A percentile compares a stretch with the other conserved stretches of the same genome.
Evolutionary conservation across 768 basidiomycete species (phyloP).

Genomic region (Phlegmacium glaucopus): DNA sequence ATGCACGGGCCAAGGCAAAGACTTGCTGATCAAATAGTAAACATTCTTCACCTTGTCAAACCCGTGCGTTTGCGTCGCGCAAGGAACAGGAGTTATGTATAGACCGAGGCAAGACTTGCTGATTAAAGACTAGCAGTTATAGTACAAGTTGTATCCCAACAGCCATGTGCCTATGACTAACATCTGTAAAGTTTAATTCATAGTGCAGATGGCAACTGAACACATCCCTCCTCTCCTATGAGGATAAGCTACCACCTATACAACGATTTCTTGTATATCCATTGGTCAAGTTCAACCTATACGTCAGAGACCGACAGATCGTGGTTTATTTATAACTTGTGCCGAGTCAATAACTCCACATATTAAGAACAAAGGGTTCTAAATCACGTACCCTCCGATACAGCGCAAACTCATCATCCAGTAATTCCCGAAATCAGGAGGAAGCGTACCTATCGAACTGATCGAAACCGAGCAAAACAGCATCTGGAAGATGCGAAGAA

Average conservation of each 20-base stretch:
- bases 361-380: neutral
- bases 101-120: slow-evolving; percentile 82
- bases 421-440: slow-evolving; percentile 76
- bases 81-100: slow-evolving; percentile 12
- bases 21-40: slow-evolving; percentile 79
- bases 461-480: slow-evolving; percentile 80
- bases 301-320: slow-evolving; percentile 73
- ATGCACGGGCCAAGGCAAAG: slow-evolving; percentile 63
- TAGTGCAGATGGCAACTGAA: slow-evolving; percentile 68
- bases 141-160: slow-evolving; percentile 71
- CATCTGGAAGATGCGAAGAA: slow-evolving; percentile 72
- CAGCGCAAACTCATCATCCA: slow-evolving; percentile 63
- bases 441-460: slow-evolving; percentile 65
- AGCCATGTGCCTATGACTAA: slow-evolving; percentile 70
- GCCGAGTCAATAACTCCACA: neutral
- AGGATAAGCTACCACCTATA: slow-evolving; percentile 65
- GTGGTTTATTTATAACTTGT: slow-evolving; percentile 74
- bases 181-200: slow-evolving; percentile 82
- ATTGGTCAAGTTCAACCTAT: slow-evolving; percentile 58
- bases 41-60: slow-evolving; percentile 60
- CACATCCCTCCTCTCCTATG: slow-evolving; percentile 83
- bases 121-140: slow-evolving; percentile 70
- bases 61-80: neutral
- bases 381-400: slow-evolving; percentile 62
- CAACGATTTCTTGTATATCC: slow-evolving; percentile 66